Evolutionary conservation across 768 basidiomycete genomes (phyloP).

Genomic region (Kwoniella bestiolae): DNA sequence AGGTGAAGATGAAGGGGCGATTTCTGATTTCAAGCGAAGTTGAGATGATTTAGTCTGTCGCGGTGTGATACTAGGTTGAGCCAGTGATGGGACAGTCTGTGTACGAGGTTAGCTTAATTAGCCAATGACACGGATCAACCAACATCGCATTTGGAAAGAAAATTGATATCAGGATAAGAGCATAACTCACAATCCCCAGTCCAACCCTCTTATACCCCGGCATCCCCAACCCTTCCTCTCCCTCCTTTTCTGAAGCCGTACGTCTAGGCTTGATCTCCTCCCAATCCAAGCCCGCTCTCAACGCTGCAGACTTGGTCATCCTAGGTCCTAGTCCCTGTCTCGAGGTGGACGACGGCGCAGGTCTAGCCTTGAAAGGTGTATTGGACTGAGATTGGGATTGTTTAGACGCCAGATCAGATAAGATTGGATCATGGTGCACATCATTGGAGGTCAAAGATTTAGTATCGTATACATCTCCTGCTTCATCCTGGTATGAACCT

Average conservation of each 20-base stretch:
- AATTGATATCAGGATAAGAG: background rate
- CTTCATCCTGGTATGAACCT: background rate
- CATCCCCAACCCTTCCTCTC: slow-evolving; percentile 11
- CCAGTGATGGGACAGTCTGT: slow-evolving; percentile 38
- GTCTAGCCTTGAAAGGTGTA: slow-evolving; percentile 32
- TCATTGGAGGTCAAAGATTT: slow-evolving; percentile 25
- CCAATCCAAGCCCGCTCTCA: slow-evolving; percentile 41
- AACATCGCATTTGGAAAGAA: background rate
- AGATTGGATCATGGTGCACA: slow-evolving; percentile 38
- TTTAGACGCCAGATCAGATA: slow-evolving; percentile 32
- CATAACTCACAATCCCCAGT: slow-evolving; percentile 32
- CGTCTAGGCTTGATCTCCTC: slow-evolving; percentile 20
- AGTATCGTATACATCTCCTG: slow-evolving; percentile 4
- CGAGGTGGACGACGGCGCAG: slow-evolving; percentile 26
- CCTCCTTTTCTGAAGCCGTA: background rate
- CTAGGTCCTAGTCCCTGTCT: slow-evolving; percentile 30
- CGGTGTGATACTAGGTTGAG: slow-evolving; percentile 31
- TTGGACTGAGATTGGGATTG: slow-evolving; percentile 5
- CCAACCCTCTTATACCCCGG: slow-evolving; percentile 39
- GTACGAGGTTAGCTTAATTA: background rate
- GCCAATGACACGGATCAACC: background rate
- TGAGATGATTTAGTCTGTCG: slow-evolving; percentile 35
- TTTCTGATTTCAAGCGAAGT: slow-evolving; percentile 23
- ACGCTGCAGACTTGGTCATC: slow-evolving; percentile 43
- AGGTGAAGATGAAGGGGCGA: background rate